Conservation (phyloP, 352 stramenopile species). For the Phytopythium vexans region DNA sequence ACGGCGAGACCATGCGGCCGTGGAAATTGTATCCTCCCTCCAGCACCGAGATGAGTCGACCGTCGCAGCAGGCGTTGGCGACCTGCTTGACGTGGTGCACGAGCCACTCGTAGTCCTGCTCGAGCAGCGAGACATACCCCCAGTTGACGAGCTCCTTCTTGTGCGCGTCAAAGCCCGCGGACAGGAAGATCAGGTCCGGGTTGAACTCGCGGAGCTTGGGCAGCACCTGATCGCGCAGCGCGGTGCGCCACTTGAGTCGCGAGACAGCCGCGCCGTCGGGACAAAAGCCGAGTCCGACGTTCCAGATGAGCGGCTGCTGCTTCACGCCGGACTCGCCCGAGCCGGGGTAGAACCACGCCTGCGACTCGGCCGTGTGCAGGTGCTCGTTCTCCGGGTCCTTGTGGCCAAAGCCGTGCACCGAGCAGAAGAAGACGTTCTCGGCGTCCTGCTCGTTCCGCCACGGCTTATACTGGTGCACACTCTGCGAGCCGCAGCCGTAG, state of each 20-base stretch:
- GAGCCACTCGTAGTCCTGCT: constrained; percentile 87
- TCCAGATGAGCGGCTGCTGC: constrained; percentile 47
- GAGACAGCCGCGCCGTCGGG: constrained; percentile 32
- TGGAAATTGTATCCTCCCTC: constrained; percentile 89
- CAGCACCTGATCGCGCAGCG: constrained; percentile 65
- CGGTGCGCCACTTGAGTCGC: constrained; percentile 72
- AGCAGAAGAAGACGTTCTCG: constrained; percentile 96
- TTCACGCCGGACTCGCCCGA: constrained; percentile 39
- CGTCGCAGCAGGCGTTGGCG: constrained; percentile 65
- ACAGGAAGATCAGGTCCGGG: constrained; percentile 82
- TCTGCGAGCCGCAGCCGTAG: constrained; percentile 87
- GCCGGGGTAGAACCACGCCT: constrained; percentile 82
- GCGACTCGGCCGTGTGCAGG: constrained; percentile 18
- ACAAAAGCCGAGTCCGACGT: constrained; percentile 51
- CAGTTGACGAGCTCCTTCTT: constrained; percentile 80
- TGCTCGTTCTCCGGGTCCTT: constrained; percentile 65
- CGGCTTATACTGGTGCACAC: constrained; percentile 90
- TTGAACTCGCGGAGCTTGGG: constrained; percentile 54
- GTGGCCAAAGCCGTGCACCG: constrained; percentile 73
- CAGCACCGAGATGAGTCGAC: constrained; percentile 77
- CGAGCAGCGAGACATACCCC: constrained; percentile 67
- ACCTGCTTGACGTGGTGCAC: constrained; percentile 70
- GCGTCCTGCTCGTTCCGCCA: constrained; percentile 95
- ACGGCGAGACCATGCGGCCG: constrained; percentile 74
- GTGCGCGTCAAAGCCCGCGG: constrained; percentile 78